Evolutionary conservation across 2,329 filamentous ascomycete genomes (phyloP), one percentile per base, ranked within the genome.

Genomic region (Bipolaris victoriae): DNA sequence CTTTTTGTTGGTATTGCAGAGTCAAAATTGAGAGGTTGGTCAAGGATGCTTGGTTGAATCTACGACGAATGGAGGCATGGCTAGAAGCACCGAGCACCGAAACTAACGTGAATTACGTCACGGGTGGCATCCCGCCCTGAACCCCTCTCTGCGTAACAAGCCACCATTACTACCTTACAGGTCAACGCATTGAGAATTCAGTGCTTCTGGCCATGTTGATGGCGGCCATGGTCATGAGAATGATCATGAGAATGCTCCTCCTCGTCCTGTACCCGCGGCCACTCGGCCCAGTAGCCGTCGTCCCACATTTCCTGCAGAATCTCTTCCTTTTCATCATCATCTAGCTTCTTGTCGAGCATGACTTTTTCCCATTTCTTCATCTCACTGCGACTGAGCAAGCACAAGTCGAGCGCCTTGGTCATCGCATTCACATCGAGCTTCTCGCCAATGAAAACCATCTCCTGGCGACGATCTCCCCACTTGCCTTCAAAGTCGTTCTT

Each of bases 401-500:
- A 90, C 1, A 71, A 74, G 65, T 91, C 85, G 3, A 91, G 71
- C 33, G 82, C 70, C 4, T 72, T 74, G 22, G 81, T 83, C 15
- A 91, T 76, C 0, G 77, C 80, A 5, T 71, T 67, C 1, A 79
- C 67, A 48, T 90, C 80, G 13, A 91, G 78, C 5, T 81, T 80
- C 72, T 90, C 87, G 0, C 89, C 89, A 55, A 92, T 91, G 58
- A 91, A 89, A 2, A 91, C 89, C 6, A 91, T 71, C 71, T 91
- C 89, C 69, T 91, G 88, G 2, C 88, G 80, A 1, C 88, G 80
- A 63, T 91, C 89, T 0, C 87, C 88, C 87, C 88, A 91, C 7
- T 76, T 75, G 2, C 76, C 78, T 29, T 78, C 71, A 50, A 84
- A 83, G 55, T 85, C 82, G 31, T 82, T 77, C 49, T 76, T 70